Base-by-base conservation (phyloP, 1,284 basidiomycete genomes). In the Phylloporus sp. region DNA sequence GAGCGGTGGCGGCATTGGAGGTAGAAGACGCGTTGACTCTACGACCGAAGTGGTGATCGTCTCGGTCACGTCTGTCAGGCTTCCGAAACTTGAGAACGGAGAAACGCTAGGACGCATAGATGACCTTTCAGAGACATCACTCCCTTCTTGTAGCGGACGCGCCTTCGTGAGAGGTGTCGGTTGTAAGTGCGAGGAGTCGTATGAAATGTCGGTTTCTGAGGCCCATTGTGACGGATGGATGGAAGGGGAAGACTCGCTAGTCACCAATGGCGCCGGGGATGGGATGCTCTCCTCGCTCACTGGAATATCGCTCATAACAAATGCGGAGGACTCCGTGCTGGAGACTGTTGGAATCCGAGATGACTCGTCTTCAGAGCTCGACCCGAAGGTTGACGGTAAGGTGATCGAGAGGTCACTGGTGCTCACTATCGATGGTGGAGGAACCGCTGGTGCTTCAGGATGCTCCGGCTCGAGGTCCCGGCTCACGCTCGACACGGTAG, bases 111-210 rank as follows among this genome's bases (percentile, higher is more conserved):
- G 85, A 49, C 84, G 79, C 74, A 88, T 77, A 67, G 86, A 79
- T 0, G 86, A 87, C 0, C 86, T 86, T 59, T 93, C 91, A 69
- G 90, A 91, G 0, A 74, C 79, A 71, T 93, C 91, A 3, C 78
- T 81, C 2, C 20, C 43, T 20, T 45, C 43, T 20, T 45, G 43
- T 20, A 91, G 74, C 1, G 85, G 85, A 29, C 88, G 71, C 0
- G 90, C 89, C 60, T 84, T 83, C 6, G 89, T 78, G 20, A 91
- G 90, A 29, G 90, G 91, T 0, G 91, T 92, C 0, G 91, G 89
- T 15, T 82, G 82, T 29, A 94, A 80, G 23, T 90, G 79, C 0
- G 90, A 90, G 0, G 91, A 91, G 45, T 93, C 91, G 70, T 90
- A 94, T 0, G 91, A 90, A 14, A 82, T 72, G 68, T 92, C 87